phyloP scores from a whole-genome alignment of 2,329 filamentous ascomycete genomes.

The Akanthomyces dipterigenus region DNA sequence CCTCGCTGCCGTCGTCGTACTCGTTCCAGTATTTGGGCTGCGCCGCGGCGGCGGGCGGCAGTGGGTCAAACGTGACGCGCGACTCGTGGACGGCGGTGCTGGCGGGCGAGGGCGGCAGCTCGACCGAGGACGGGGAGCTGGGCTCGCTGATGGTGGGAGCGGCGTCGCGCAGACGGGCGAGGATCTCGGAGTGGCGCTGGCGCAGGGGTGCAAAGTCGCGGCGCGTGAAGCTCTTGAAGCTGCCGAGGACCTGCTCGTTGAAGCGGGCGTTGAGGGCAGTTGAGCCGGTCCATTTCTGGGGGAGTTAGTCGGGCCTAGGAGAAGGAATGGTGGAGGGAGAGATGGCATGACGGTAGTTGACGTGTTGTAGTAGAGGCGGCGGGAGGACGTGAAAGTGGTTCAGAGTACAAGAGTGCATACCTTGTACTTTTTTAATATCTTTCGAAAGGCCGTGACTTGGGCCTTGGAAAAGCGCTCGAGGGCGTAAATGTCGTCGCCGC shows the following conservation, averaged over 20 bases:
- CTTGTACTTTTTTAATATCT: constrained; percentile 79
- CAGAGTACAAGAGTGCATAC: constrained; percentile 28
- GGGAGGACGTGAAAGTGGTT: background rate
- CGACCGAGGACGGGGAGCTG: constrained; percentile 30
- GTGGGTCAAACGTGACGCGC: constrained; percentile 23
- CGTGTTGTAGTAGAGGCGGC: no score
- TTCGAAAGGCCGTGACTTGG: constrained; percentile 70
- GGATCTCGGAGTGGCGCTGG: constrained; percentile 43
- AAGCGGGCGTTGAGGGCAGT: constrained; percentile 58
- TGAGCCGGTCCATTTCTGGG: constrained; percentile 75
- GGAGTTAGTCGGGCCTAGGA: background rate
- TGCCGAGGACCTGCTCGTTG: constrained; percentile 56
- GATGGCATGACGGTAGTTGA: no score
- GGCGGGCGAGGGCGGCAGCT: constrained; percentile 16
- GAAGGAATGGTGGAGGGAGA: no score
- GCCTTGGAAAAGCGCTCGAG: constrained; percentile 66
- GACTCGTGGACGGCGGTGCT: constrained; percentile 15
- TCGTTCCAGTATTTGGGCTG: constrained; percentile 70
- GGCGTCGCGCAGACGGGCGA: constrained; percentile 39
- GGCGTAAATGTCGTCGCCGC: constrained; percentile 64
- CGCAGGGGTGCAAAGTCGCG: constrained; percentile 53
- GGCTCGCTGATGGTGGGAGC: constrained; percentile 34
- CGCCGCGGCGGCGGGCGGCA: constrained; percentile 23
- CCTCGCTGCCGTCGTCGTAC: constrained; percentile 74
- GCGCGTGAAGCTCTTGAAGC: constrained; percentile 65